Percentiles rank a stretch among this genome's conserved stretches.
Conservation (phyloP, 805 yeast species). For the Barnettozyma wickerhamii region DNA sequence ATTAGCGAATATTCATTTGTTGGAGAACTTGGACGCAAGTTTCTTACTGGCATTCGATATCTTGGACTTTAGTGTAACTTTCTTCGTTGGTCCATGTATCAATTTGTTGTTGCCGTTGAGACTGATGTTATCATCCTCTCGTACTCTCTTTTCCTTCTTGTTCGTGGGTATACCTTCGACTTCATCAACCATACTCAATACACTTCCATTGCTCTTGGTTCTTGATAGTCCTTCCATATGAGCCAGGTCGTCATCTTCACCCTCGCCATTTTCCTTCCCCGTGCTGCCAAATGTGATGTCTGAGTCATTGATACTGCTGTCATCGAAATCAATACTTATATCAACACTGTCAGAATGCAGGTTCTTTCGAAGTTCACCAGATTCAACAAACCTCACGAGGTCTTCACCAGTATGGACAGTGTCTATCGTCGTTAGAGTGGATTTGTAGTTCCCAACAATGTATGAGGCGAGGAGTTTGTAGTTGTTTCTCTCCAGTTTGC, state of each 20-base stretch:
- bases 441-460: constrained; percentile 17
- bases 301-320: neutral
- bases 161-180: neutral
- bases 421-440: constrained; percentile 25
- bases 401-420: constrained; percentile 23
- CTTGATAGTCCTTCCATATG: neutral
- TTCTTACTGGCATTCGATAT: constrained; percentile 26
- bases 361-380: constrained; percentile 10
- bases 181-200: constrained; percentile 1
- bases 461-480: constrained; percentile 22
- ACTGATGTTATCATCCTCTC: constrained; percentile 14
- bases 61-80: constrained; percentile 18
- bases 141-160: constrained; percentile 11
- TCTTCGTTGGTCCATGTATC: constrained; percentile 11
- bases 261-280: neutral
- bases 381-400: constrained; percentile 16
- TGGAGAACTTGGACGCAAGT: constrained; percentile 21
- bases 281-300: neutral
- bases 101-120: constrained; percentile 1
- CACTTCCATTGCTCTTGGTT: constrained; percentile 1
- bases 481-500: constrained; percentile 17
- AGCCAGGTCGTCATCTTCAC: neutral
- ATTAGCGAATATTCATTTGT: neutral
- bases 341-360: constrained; percentile 35
- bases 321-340: constrained; percentile 10